Evolutionary conservation across 2,329 filamentous ascomycete genomes (phyloP).

Genomic region (Aspergillus sp.): DNA sequence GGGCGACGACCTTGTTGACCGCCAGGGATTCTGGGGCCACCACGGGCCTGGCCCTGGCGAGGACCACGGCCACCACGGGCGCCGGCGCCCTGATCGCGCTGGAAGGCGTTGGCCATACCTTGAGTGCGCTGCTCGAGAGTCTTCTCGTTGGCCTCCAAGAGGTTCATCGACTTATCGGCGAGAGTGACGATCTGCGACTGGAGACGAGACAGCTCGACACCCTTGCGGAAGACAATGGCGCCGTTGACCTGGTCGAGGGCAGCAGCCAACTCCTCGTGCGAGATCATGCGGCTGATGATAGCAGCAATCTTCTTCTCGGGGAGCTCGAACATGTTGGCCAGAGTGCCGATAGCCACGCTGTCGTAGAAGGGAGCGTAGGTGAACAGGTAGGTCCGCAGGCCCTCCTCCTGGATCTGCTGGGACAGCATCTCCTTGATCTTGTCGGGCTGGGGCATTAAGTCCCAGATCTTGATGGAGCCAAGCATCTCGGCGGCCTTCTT

Average conservation of each 20-base stretch:
- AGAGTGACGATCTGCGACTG: constrained; percentile 93
- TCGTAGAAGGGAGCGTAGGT: constrained; percentile 99
- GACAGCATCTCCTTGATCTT: constrained; percentile 97
- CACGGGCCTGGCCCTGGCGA: constrained; percentile 38
- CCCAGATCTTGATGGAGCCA: constrained; percentile 99
- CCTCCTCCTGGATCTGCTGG: constrained; percentile 98
- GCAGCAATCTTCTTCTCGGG: constrained; percentile 87
- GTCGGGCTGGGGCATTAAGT: constrained; percentile 87
- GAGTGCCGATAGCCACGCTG: constrained; percentile 80
- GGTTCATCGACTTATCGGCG: constrained; percentile 90
- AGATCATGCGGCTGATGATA: constrained; percentile 98
- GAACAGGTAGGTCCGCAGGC: constrained; percentile 96
- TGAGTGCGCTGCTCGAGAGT: constrained; percentile 96
- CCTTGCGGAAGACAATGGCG: constrained; percentile 98
- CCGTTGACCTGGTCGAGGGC: constrained; percentile 97
- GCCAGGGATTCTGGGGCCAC: constrained; percentile 37
- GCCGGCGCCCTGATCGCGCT: constrained; percentile 80
- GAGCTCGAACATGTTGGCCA: constrained; percentile 94
- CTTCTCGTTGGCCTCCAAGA: constrained; percentile 97
- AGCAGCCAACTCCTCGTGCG: constrained; percentile 94
- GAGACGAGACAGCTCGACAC: constrained; percentile 92
- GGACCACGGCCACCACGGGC: constrained; percentile 63
- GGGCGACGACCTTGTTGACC: constrained; percentile 45
- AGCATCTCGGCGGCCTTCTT: constrained; percentile 94
- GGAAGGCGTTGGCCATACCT: constrained; percentile 91